Evolutionary conservation across 345 rosid genomes (phyloP).

Genomic region (Noccaea caerulescens): DNA sequence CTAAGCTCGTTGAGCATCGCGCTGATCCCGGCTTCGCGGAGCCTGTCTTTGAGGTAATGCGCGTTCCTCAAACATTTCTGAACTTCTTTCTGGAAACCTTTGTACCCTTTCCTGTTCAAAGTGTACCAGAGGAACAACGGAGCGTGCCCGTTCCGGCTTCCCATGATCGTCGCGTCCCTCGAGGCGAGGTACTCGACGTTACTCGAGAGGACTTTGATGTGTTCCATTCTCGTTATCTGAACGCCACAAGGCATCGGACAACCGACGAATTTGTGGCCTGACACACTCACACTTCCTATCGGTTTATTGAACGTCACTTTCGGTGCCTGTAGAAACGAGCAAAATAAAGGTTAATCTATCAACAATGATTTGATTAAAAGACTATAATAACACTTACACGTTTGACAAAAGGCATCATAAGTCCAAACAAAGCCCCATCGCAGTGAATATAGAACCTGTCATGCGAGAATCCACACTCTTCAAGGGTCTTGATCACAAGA

Average conservation of each 20-base stretch:
- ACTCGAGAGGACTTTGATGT: conserved; percentile 78
- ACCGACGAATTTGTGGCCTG: conserved; percentile 94
- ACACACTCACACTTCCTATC: conserved; percentile 92
- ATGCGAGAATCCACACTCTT: conserved; percentile 76
- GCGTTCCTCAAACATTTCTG: conserved; percentile 94
- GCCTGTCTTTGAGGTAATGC: conserved; percentile 75
- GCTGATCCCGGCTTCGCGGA: conserved; percentile 71
- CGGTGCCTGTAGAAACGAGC: conserved; percentile 63
- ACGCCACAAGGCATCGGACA: conserved; percentile 99
- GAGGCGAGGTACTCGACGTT: conserved; percentile 95
- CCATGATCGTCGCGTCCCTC: conserved; percentile 99
- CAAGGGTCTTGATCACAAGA: conserved; percentile 84
- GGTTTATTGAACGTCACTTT: conserved; percentile 92
- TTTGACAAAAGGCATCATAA: conserved; percentile 97
- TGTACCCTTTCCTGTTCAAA: conserved; percentile 84
- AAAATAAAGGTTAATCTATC: not conserved
- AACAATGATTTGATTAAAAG: not conserved
- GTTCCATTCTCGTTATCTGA: conserved; percentile 84
- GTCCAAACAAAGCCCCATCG: conserved; percentile 97
- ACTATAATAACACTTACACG: conserved; percentile 54
- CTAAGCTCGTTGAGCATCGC: conserved; percentile 94
- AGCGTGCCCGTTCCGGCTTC: conserved; percentile 96
- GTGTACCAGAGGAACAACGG: conserved; percentile 98
- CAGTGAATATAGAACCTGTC: conserved; percentile 94
- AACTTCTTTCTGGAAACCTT: conserved; percentile 93